Conservation (phyloP, 768 basidiomycete genomes). For the Leccinum pellstonianum region DNA sequence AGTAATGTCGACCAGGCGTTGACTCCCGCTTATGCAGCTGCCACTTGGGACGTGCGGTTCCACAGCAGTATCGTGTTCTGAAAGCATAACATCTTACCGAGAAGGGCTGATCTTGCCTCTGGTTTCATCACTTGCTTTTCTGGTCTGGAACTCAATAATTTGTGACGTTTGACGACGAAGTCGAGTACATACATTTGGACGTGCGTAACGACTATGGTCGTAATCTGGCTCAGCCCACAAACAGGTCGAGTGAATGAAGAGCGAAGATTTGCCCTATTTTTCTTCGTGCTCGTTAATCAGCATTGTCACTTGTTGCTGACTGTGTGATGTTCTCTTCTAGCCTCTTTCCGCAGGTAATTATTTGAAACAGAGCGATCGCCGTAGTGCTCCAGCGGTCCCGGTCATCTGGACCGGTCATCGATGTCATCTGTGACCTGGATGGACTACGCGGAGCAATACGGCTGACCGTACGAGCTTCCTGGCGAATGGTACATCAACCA, state of each 20-base stretch:
- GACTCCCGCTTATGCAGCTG: background rate
- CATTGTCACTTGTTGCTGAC: too few species aligned
- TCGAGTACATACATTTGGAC: constrained; percentile 19
- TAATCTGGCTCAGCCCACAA: background rate
- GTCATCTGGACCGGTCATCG: background rate
- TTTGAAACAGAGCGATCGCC: background rate
- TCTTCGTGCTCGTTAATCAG: constrained; percentile 5
- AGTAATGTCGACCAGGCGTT: background rate
- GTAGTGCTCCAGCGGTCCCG: background rate
- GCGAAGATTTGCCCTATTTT: background rate
- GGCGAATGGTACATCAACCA: background rate
- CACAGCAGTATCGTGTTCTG: background rate
- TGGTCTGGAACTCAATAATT: constrained; percentile 13
- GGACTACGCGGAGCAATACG: background rate
- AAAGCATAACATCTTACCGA: background rate
- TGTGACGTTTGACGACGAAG: constrained; percentile 18
- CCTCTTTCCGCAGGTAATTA: background rate
- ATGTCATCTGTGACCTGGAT: background rate
- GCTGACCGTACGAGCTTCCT: background rate
- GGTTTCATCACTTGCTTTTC: constrained; percentile 14
- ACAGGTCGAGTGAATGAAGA: background rate
- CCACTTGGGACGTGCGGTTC: background rate
- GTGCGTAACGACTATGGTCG: background rate
- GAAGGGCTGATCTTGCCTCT: background rate
- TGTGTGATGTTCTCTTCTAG: background rate